Evolutionary conservation across 2,329 filamentous ascomycete genomes (phyloP).

Genomic region (Penicillium paneum): DNA sequence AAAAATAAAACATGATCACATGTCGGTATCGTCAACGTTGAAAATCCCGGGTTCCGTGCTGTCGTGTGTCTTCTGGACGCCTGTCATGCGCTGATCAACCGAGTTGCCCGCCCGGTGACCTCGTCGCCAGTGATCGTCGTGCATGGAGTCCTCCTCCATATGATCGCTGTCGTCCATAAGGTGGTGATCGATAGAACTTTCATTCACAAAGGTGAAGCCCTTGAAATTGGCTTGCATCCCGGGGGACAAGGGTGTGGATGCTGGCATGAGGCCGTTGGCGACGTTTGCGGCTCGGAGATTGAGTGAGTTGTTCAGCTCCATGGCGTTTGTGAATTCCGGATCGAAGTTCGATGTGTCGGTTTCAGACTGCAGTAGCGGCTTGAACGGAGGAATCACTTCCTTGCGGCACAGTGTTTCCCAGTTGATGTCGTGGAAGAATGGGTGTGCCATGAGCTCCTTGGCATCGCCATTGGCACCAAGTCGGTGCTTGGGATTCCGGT

Average conservation of each 20-base stretch:
- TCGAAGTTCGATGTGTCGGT: conserved; percentile 98
- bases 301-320: conserved; percentile 80
- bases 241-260: conserved; percentile 87
- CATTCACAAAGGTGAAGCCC: conserved; percentile 98
- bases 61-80: conserved; percentile 41
- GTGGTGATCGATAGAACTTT: conserved; percentile 78
- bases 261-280: conserved; percentile 74
- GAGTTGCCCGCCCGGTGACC: conserved; percentile 32
- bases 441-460: conserved; percentile 86
- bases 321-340: conserved; percentile 93
- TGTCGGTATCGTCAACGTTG: conserved; percentile 45
- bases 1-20: conserved; percentile 38
- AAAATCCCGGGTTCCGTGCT: conserved; percentile 41
- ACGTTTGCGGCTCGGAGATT: conserved; percentile 87
- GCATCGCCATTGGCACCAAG: conserved; percentile 89
- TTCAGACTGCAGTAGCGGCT: conserved; percentile 93
- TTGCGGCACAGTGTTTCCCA: conserved; percentile 88
- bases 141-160: conserved; percentile 45
- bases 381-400: conserved; percentile 92
- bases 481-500: conserved; percentile 93
- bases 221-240: conserved; percentile 98
- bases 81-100: conserved; percentile 45
- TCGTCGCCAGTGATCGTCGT: conserved; percentile 38
- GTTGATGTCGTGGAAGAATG: conserved; percentile 92
- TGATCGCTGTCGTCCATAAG: conserved; percentile 38